Conservation (phyloP, 2,329 filamentous ascomycete genomes). For the Aureobasidium sp. region DNA sequence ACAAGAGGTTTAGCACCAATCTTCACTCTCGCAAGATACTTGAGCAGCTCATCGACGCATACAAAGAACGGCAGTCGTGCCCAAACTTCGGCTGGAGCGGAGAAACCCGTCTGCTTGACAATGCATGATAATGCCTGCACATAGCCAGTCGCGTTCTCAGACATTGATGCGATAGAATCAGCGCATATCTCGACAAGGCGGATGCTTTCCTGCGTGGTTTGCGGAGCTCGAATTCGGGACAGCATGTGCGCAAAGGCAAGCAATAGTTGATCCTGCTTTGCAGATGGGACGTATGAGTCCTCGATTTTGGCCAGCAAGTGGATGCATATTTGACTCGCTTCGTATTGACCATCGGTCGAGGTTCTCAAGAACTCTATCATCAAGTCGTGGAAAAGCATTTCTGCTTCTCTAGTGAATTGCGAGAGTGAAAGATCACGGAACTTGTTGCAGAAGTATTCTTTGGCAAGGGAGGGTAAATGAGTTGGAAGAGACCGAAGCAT, state of each 20-base stretch:
- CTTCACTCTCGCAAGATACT: conserved; percentile 26
- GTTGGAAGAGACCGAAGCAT: conserved; percentile 52
- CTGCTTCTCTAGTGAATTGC: background rate
- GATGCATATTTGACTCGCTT: background rate
- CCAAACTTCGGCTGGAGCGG: background rate
- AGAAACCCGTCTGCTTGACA: background rate
- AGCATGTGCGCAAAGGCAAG: background rate
- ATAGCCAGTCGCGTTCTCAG: background rate
- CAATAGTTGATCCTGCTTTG: background rate
- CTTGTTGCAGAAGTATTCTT: conserved; percentile 65
- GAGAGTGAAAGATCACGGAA: background rate
- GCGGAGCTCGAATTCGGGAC: background rate
- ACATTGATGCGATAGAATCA: background rate
- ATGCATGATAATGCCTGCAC: background rate
- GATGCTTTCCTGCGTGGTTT: background rate
- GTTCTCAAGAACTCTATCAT: background rate
- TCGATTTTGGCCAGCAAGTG: background rate
- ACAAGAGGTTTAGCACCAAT: background rate
- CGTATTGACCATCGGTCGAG: background rate
- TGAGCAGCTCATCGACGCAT: conserved; percentile 34
- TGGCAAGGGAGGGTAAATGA: conserved; percentile 36
- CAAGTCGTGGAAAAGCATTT: background rate
- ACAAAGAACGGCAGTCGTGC: background rate
- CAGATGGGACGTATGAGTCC: background rate
- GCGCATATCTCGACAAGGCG: background rate